Conservation (phyloP, 805 yeast species). For the Scheffersomyces lignosus region DNA sequence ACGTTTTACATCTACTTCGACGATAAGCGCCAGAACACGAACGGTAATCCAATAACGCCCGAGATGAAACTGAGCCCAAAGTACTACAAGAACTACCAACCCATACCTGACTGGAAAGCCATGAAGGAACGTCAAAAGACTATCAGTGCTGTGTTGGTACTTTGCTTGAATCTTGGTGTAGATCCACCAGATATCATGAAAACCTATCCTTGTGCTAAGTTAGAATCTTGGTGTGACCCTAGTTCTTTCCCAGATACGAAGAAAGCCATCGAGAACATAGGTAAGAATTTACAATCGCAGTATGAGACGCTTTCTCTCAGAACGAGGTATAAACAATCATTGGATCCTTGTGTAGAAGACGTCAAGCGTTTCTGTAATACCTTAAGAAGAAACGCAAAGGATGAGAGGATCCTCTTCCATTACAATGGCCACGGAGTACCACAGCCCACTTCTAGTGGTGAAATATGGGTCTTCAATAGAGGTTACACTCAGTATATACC, state of each 20-base stretch:
- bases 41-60: conserved; percentile 73
- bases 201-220: conserved; percentile 88
- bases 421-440: conserved; percentile 99
- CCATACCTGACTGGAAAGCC: conserved; percentile 86
- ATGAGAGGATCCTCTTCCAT: conserved; percentile 89
- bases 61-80: conserved; percentile 48
- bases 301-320: conserved; percentile 86
- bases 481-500: conserved; percentile 98
- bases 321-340: conserved; percentile 84
- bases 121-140: conserved; percentile 91
- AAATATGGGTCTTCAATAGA: conserved; percentile 96
- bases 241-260: conserved; percentile 76
- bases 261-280: conserved; percentile 88
- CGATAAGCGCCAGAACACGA: conserved; percentile 88
- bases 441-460: conserved; percentile 93
- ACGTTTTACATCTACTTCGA: conserved; percentile 83
- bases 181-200: conserved; percentile 96
- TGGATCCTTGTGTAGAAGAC: conserved; percentile 96
- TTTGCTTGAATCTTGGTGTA: conserved; percentile 90
- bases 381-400: conserved; percentile 85
- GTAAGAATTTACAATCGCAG: conserved; percentile 82
- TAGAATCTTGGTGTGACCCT: conserved; percentile 95
- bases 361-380: conserved; percentile 89
- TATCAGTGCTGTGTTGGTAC: conserved; percentile 85
- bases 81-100: conserved; percentile 54